Percentiles rank a stretch among this genome's conserved stretches.
These are phyloP conservation scores for Pichia californica DNA, from an alignment of 805 yeast species.

Conservation along the genomic window DNA sequence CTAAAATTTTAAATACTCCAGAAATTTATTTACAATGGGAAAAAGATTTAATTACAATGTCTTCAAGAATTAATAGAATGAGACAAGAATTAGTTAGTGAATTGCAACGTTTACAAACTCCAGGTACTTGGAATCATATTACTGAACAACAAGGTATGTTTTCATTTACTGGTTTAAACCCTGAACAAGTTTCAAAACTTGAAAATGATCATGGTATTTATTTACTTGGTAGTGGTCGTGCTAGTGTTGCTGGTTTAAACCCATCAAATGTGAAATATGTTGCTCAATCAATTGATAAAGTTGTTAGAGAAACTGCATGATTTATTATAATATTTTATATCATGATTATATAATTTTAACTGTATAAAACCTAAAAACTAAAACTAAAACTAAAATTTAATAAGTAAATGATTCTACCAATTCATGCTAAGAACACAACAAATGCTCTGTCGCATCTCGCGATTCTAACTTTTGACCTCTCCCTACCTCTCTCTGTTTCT, in stretches of 20 bases:
- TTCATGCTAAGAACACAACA: too few species aligned
- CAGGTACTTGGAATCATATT: slow-evolving; percentile 92
- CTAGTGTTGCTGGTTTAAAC: slow-evolving; percentile 90
- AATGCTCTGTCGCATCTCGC: too few species aligned
- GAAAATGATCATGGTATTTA: slow-evolving; percentile 78
- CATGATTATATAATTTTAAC: too few species aligned
- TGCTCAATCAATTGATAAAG: slow-evolving; percentile 77
- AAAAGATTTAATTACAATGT: slow-evolving; percentile 78
- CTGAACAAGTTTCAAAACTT: slow-evolving; percentile 70
- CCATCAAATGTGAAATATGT: slow-evolving; percentile 69
- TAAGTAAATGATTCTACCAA: too few species aligned
- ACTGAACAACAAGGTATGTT: slow-evolving; percentile 93
- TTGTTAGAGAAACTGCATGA: slow-evolving; percentile 34
- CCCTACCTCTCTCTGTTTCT: too few species aligned
- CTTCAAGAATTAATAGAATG: slow-evolving; percentile 75
- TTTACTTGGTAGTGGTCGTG: slow-evolving; percentile 77
- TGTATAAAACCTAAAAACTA: too few species aligned
- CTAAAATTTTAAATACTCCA: slow-evolving; percentile 63
- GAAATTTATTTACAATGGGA: slow-evolving; percentile 74
- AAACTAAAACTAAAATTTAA: too few species aligned
- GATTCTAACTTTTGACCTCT: too few species aligned
- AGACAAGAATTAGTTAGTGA: slow-evolving; percentile 58
- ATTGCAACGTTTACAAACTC: slow-evolving; percentile 61
- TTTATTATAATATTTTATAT: too few species aligned
- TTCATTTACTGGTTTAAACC: slow-evolving; percentile 81